A percentile compares a stretch with the other conserved stretches of the same genome.
Evolutionary conservation across 805 yeast species (phyloP).

Genomic region (Ogataea siamensis): DNA sequence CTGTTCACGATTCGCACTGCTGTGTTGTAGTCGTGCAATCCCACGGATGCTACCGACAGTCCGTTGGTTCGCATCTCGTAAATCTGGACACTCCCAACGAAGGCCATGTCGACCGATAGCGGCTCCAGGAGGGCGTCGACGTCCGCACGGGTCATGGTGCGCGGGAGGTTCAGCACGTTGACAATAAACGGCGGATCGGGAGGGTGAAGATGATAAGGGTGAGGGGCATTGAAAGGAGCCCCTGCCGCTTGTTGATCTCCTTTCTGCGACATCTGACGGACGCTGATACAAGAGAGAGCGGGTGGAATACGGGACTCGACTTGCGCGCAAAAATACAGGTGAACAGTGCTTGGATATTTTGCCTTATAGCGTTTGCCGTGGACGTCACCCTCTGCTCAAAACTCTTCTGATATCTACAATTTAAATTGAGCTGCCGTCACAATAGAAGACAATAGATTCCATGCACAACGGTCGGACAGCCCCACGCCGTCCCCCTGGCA

Average conservation of each 20-base stretch:
- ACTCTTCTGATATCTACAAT: slow-evolving; percentile 8
- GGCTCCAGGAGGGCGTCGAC: slow-evolving; percentile 7
- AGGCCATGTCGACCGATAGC: slow-evolving; percentile 1
- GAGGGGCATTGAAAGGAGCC: slow-evolving; percentile 1
- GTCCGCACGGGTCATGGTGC: slow-evolving; percentile 7
- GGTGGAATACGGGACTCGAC: too few relatives aligned
- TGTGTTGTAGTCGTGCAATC: slow-evolving; percentile 10
- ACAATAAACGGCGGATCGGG: slow-evolving; percentile 7
- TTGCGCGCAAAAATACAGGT: too few relatives aligned
- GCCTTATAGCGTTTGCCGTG: not conserved
- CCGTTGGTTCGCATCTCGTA: slow-evolving; percentile 23
- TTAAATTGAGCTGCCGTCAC: slow-evolving; percentile 6
- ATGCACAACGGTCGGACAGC: slow-evolving; percentile 4
- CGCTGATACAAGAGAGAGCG: too few relatives aligned
- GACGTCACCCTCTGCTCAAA: slow-evolving; percentile 4
- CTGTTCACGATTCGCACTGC: slow-evolving; percentile 13
- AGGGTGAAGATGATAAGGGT: not conserved
- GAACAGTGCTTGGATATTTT: too few relatives aligned
- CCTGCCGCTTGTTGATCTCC: slow-evolving; percentile 5
- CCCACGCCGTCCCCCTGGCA: not conserved
- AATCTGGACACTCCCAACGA: slow-evolving; percentile 16
- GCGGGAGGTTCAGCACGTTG: slow-evolving; percentile 20
- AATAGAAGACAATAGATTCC: slow-evolving; percentile 9
- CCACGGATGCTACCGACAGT: slow-evolving; percentile 23
- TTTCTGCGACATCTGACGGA: slow-evolving; percentile 3